Evolutionary conservation across 495 filamentous ascomycete species (phyloP).

Genomic region (Poronia punctata): DNA sequence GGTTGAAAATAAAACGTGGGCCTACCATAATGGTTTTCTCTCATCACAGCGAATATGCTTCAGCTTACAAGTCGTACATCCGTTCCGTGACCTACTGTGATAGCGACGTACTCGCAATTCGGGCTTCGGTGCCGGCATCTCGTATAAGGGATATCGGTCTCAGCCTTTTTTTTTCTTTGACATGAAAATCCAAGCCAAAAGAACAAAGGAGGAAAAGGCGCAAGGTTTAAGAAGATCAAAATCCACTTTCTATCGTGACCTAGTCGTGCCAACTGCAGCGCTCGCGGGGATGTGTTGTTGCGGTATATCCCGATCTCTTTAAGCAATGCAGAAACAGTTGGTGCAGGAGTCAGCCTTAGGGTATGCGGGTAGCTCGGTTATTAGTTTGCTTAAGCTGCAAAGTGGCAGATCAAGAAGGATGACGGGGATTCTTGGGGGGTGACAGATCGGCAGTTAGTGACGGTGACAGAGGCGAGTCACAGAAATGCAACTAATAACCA

Average conservation of each 20-base stretch:
- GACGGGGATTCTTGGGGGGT: too few relatives aligned
- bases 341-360: constrained; percentile 13
- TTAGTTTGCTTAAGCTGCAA: constrained; percentile 1
- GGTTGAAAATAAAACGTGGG: constrained; percentile 8
- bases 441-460: too few relatives aligned
- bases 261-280: constrained; percentile 1
- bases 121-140: constrained; percentile 12
- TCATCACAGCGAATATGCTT: constrained; percentile 77
- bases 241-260: constrained; percentile 8
- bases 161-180: too few relatives aligned
- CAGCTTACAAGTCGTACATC: constrained; percentile 71
- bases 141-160: constrained; percentile 2
- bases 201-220: too few relatives aligned
- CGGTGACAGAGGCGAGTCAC: too few relatives aligned
- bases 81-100: constrained; percentile 47
- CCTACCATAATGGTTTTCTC: constrained; percentile 69
- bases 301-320: constrained; percentile 7
- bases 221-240: too few relatives aligned
- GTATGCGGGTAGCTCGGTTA: constrained; percentile 4
- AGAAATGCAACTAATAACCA: too few relatives aligned
- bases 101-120: constrained; percentile 17
- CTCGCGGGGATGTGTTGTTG: constrained; percentile 1
- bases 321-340: constrained; percentile 5
- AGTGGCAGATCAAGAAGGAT: constrained; percentile 2
- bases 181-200: too few relatives aligned